These are phyloP conservation scores for Cutaneotrichosporon sp. DNA, from an alignment of 1,284 basidiomycete species.

Conservation along the genomic window DNA sequence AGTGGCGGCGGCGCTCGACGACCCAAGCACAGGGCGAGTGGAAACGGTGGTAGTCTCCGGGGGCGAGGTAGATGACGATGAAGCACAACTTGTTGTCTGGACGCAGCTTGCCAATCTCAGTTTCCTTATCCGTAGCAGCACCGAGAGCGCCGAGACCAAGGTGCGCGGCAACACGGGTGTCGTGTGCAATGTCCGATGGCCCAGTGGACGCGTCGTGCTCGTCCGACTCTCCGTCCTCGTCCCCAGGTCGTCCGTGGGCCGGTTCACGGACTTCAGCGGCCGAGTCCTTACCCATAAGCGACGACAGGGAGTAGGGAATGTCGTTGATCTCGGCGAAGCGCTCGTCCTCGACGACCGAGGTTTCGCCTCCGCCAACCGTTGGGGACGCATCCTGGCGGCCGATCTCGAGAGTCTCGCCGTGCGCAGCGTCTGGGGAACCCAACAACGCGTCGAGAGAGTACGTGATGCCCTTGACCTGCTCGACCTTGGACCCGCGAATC, in stretches of 20 bases:
- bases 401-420: slow-evolving; percentile 24
- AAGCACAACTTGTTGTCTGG: slow-evolving; percentile 79
- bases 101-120: slow-evolving; percentile 51
- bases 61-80: slow-evolving; percentile 93
- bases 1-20: slow-evolving; percentile 90
- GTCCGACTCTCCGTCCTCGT: slow-evolving; percentile 12
- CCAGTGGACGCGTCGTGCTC: slow-evolving; percentile 40
- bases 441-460: slow-evolving; percentile 92
- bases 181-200: slow-evolving; percentile 58
- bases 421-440: slow-evolving; percentile 53
- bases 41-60: slow-evolving; percentile 97
- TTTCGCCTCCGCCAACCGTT: slow-evolving; percentile 46
- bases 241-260: slow-evolving; percentile 4
- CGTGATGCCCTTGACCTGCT: slow-evolving; percentile 96
- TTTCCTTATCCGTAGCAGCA: slow-evolving; percentile 50
- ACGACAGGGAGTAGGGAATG: slow-evolving; percentile 86
- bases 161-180: slow-evolving; percentile 50
- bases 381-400: slow-evolving; percentile 22
- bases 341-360: slow-evolving; percentile 54
- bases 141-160: slow-evolving; percentile 50
- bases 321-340: slow-evolving; percentile 96
- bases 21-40: slow-evolving; percentile 96
- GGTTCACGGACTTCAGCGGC: slow-evolving; percentile 23
- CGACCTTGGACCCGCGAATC: slow-evolving; percentile 73
- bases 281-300: slow-evolving; percentile 59